Base-by-base conservation (phyloP, 2,329 filamentous ascomycete species). In the Gaeumannomyces tritici region DNA sequence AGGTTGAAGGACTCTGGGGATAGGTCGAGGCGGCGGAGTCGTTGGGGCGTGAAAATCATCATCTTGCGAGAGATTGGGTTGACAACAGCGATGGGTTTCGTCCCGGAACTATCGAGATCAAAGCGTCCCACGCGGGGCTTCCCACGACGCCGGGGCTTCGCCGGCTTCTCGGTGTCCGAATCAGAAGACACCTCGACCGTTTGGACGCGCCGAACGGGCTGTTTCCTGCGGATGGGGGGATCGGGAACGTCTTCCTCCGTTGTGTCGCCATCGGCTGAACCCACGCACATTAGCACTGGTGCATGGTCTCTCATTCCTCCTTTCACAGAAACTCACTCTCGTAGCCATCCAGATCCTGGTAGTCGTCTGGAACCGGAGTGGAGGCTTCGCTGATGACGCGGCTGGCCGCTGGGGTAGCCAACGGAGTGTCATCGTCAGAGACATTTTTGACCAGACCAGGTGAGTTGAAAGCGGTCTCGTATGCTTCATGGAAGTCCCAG, bases 201-300 rank as follows among this genome's bases (percentile, higher is more conserved):
- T 62, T 73, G 66, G 21, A 65, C 59, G 21, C 69, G 73, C 51
- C 76, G 77, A n/a, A 65, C 57, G 61, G 77, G 76, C 65, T 75
- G 77, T 69, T 79, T 83, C 69, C 79, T 81, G 63, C 76, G 74
- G 33, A 79, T 69, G 29, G 77, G 75, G 55, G 78, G 80, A 61
- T 82, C 78, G 15, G 80, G 80, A 28, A 79, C 74, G 63, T 86
- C 83, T 65, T 86, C 83, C 67, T 86, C 83, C 27, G 83, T 86
- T 2, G 83, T 86, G 64, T 86, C 83, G 59, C 83, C 83, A 73
- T 86, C 83, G 70, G 81, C 81, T 84, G 72, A 55, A 51, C 61
- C 55, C 57, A 59, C 55, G 27, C 62, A 57, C 60, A 74, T 81
- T 77, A 82, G 79, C 70, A 75, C 64, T 27, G 55, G 29, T 51